These are phyloP conservation scores for Salix exigua DNA, from an alignment of 345 rosid genomes.

Conservation along the genomic window DNA sequence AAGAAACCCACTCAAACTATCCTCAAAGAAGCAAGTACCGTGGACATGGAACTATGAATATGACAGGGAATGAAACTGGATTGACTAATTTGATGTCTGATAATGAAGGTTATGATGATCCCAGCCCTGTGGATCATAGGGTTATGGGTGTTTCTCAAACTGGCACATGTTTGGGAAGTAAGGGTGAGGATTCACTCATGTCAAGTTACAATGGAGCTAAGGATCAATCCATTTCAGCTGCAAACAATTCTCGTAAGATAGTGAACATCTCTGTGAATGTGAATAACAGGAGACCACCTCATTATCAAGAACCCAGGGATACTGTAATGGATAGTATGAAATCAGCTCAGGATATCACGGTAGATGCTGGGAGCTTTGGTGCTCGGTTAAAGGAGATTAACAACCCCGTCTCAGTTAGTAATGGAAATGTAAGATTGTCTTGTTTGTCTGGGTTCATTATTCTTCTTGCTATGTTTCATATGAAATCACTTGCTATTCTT, in stretches of 20 bases:
- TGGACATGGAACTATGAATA: slow-evolving; percentile 35
- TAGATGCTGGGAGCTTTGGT: slow-evolving; percentile 33
- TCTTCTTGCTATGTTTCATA: background rate
- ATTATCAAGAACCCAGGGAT: slow-evolving; percentile 40
- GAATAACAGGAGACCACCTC: slow-evolving; percentile 51
- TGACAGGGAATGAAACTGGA: slow-evolving; percentile 38
- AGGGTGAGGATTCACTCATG: slow-evolving; percentile 37
- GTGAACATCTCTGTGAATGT: slow-evolving; percentile 44
- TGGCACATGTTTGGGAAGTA: slow-evolving; percentile 38
- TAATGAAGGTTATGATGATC: slow-evolving; percentile 47
- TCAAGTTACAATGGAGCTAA: slow-evolving; percentile 37
- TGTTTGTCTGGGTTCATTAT: background rate
- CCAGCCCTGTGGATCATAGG: slow-evolving; percentile 22
- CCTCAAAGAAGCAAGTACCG: slow-evolving; percentile 37
- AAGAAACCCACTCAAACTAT: slow-evolving; percentile 22
- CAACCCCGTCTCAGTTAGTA: slow-evolving; percentile 32
- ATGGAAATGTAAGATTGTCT: slow-evolving; percentile 58
- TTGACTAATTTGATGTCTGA: slow-evolving; percentile 40
- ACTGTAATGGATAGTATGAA: slow-evolving; percentile 37
- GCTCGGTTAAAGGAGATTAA: slow-evolving; percentile 35
- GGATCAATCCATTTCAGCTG: slow-evolving; percentile 33
- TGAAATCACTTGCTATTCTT: slow-evolving; percentile 3
- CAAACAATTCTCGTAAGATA: slow-evolving; percentile 36
- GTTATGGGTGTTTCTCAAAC: slow-evolving; percentile 27
- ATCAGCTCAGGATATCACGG: slow-evolving; percentile 34